Evolutionary conservation across 106 monocot genomes (phyloP).

Genomic region (Acorus calamus): DNA sequence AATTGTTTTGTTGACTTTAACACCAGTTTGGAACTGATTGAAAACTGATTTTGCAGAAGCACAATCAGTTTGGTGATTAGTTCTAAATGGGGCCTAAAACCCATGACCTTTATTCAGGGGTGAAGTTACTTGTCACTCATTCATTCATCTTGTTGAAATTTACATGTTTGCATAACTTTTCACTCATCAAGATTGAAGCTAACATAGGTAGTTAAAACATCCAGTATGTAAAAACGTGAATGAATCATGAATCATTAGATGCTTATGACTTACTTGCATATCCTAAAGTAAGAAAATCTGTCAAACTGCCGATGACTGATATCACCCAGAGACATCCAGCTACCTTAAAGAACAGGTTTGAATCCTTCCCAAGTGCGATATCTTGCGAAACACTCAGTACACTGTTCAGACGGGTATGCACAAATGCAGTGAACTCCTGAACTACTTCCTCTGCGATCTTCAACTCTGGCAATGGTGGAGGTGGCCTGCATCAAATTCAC

Average conservation of each 20-base stretch:
- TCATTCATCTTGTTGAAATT: no score
- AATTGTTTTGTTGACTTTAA: no score
- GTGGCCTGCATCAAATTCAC: conserved; percentile 39
- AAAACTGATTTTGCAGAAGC: no score
- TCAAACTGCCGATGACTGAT: conserved; percentile 40
- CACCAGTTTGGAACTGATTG: no score
- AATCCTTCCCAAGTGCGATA: conserved; percentile 53
- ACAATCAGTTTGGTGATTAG: no score
- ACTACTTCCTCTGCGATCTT: conserved; percentile 40
- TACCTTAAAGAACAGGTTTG: conserved; percentile 43
- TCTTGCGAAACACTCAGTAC: conserved; percentile 32
- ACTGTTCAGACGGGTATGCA: conserved; percentile 37
- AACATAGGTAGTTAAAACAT: background rate
- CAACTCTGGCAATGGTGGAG: conserved; percentile 67
- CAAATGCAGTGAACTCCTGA: conserved; percentile 14
- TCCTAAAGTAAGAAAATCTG: conserved; percentile 48
- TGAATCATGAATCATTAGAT: background rate
- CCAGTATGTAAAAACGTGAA: background rate
- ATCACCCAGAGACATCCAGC: conserved; percentile 42
- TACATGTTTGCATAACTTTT: no score
- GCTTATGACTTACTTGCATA: conserved; percentile 37
- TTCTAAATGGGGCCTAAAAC: no score
- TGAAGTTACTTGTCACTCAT: no score
- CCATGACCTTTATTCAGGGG: no score
- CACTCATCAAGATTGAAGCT: no score